Conservation (phyloP, 192 early-diverging fungal genomes). For the Backusella australiensis region DNA sequence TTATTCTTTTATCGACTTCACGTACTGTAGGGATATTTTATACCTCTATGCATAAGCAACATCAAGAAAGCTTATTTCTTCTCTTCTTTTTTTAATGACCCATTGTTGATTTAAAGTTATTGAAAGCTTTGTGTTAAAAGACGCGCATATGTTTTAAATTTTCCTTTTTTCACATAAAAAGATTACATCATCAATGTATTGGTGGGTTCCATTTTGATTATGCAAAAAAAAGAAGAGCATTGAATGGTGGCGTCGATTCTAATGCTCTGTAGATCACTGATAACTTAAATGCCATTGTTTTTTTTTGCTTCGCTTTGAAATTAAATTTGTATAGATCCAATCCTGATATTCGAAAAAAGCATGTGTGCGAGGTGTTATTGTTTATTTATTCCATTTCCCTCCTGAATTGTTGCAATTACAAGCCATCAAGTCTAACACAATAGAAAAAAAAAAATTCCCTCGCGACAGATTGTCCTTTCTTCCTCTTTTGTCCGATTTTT, state of each 20-base stretch:
- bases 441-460: slow-evolving; percentile 4
- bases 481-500: neutral
- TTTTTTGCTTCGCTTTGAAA: neutral
- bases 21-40: neutral
- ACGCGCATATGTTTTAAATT: neutral
- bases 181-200: neutral
- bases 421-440: neutral
- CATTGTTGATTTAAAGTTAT: neutral
- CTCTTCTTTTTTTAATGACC: neutral
- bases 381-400: neutral
- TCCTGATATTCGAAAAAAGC: neutral
- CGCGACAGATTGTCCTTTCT: neutral
- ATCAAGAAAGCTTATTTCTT: neutral
- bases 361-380: slow-evolving; percentile 1
- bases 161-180: neutral
- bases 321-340: neutral
- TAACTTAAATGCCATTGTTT: neutral
- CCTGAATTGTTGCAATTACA: slow-evolving; percentile 2
- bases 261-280: neutral
- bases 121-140: neutral
- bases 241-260: neutral
- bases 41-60: neutral
- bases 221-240: neutral
- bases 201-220: neutral
- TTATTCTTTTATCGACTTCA: neutral